These are phyloP conservation scores for Prunus armeniaca DNA, from an alignment of 306 rosid genomes.

Conservation along the genomic window DNA sequence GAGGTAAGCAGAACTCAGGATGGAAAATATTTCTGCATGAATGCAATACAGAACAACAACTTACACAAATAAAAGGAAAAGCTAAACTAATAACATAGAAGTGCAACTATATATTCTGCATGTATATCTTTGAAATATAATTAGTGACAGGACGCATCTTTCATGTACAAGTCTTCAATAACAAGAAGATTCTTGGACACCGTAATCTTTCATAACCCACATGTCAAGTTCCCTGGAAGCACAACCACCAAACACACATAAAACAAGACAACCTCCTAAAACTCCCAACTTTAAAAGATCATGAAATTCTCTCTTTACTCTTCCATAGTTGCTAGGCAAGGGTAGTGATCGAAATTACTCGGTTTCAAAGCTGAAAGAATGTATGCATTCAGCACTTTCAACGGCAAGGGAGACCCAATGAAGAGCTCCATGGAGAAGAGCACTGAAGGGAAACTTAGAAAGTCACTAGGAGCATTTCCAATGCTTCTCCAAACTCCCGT, in stretches of 20 bases:
- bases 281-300: neutral
- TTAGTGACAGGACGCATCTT: neutral
- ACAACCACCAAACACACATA: neutral
- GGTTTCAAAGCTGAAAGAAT: neutral
- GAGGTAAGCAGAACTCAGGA: neutral
- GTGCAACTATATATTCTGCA: neutral
- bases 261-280: neutral
- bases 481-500: neutral
- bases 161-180: neutral
- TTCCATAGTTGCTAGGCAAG: neutral
- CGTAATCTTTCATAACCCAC: slow-evolving; percentile 5
- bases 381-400: no score
- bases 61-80: no score
- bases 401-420: no score
- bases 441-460: neutral
- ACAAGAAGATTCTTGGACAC: neutral
- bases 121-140: neutral
- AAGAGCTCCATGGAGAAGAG: neutral
- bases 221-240: neutral
- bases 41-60: neutral
- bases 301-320: neutral
- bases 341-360: neutral
- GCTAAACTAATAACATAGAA: neutral
- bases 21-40: neutral
- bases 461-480: neutral